Evolutionary conservation across 2,329 filamentous ascomycete species (phyloP).

Genomic region (Aspergillus tubingensis): DNA sequence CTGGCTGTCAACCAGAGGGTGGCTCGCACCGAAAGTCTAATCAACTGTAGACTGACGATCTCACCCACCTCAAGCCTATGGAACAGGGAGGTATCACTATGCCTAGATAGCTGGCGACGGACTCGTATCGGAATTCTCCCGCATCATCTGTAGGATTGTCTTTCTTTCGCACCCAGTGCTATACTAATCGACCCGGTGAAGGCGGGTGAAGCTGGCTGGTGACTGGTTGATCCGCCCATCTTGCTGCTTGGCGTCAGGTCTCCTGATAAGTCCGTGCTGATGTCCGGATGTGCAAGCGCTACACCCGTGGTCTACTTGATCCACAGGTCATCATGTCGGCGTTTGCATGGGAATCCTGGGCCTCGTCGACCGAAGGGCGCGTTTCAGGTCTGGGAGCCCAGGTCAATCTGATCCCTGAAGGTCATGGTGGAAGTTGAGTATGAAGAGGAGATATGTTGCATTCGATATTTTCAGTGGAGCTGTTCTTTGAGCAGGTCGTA

Average conservation of each 20-base stretch:
- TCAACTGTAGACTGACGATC: slow-evolving; percentile 1
- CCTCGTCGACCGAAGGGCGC: slow-evolving; percentile 12
- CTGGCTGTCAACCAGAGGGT: background rate
- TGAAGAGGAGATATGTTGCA: background rate
- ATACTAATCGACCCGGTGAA: slow-evolving; percentile 14
- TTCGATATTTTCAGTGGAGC: background rate
- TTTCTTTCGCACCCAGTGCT: slow-evolving; percentile 14
- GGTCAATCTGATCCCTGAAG: background rate
- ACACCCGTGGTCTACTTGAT: slow-evolving; percentile 10
- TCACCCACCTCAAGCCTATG: background rate
- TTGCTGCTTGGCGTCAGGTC: slow-evolving; percentile 17
- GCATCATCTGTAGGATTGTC: slow-evolving; percentile 2
- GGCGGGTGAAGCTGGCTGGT: slow-evolving; percentile 5
- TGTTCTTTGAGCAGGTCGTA: background rate
- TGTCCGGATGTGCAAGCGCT: slow-evolving; percentile 11
- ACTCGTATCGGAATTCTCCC: background rate
- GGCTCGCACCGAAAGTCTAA: background rate
- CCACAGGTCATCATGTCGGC: slow-evolving; percentile 10
- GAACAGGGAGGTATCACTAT: background rate
- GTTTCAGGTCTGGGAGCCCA: slow-evolving; percentile 1
- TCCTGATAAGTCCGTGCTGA: slow-evolving; percentile 23
- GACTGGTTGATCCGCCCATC: slow-evolving; percentile 9
- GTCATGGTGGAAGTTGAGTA: background rate
- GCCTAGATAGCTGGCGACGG: background rate
- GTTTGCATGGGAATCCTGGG: slow-evolving; percentile 11